Conservation (phyloP, 768 basidiomycete genomes). For the Termitomyces sp. region DNA sequence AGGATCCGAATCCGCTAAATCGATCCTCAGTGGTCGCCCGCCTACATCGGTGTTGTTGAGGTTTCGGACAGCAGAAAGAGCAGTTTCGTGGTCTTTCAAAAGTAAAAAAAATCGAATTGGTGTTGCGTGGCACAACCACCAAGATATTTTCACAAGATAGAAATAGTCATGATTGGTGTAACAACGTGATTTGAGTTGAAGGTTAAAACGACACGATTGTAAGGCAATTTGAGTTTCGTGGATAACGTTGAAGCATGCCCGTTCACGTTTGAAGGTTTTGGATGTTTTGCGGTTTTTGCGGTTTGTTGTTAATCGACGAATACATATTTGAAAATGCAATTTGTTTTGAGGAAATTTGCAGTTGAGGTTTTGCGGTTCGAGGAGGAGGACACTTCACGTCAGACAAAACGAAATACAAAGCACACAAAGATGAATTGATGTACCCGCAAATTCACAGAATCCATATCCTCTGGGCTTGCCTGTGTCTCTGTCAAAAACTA, state of each 20-base stretch:
- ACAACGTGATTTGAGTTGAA: not conserved
- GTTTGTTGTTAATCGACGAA: not conserved
- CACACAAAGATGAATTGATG: conserved; percentile 34
- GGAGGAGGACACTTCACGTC: conserved; percentile 29
- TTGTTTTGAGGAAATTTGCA: conserved; percentile 1
- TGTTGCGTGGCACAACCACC: conserved; percentile 3
- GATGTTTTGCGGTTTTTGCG: not conserved
- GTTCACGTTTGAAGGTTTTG: not conserved
- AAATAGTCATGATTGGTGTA: not conserved
- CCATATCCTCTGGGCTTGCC: conserved; percentile 94
- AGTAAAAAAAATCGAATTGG: conserved; percentile 10
- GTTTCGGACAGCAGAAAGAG: conserved; percentile 91
- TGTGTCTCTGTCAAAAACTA: conserved; percentile 90
- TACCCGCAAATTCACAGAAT: conserved; percentile 91
- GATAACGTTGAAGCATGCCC: not conserved
- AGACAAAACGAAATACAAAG: conserved; percentile 23
- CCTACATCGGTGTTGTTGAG: conserved; percentile 91
- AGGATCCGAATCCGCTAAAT: conserved; percentile 90
- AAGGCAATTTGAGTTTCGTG: not conserved
- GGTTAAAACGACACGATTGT: not conserved
- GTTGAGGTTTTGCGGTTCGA: conserved; percentile 6
- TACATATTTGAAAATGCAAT: not conserved
- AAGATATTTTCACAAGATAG: not conserved
- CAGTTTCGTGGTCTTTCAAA: conserved; percentile 87
- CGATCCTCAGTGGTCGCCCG: conserved; percentile 90